Base-by-base conservation (phyloP, 2,329 filamentous ascomycete genomes). In the Monosporascus sp. region DNA sequence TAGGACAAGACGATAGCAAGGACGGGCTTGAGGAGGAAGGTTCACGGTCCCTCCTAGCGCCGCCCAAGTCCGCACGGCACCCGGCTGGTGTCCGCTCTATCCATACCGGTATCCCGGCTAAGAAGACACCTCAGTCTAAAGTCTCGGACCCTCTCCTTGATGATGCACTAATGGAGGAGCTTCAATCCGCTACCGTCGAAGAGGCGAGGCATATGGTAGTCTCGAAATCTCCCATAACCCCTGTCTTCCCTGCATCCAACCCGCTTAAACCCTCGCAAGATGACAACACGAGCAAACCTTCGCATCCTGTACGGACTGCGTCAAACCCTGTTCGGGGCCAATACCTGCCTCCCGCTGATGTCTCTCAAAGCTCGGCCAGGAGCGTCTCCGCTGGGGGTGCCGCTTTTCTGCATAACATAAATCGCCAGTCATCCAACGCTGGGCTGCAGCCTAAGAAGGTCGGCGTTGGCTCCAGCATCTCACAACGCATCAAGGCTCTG, bases 401-500 rank as follows among this genome's bases (percentile, higher is more conserved):
- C 7, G 78, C 79, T 14, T 83, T 77, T 60, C 62, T 82, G 52
- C 79, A 81, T 60, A 80, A 75, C 55, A 72, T 80, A 48, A 74
- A 74, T 7, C 81, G 79, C 57, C 80, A 82, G 60, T 70, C 75
- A 31, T 69, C 66, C 45, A 70, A 70, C 16, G 67, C 80, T 16
- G 78, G 79, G 50, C 65, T 87, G 49, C 74, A 79, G 47, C 76
- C 82, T 3, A 91, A 89, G 68, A 95, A 92, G 68, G 79, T 86
- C 59, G 94, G 89, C 63, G 82, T 97, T 24, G 92, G 91, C 7
- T 91, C 89, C 8, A 91, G 90, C 61, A 97, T 99, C 56, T 95
- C 93, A 3, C 90, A 93, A 68, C 87, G 94, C 43, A 97, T 97
- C 69, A 95, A 96, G 70, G 91, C 92, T 7, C 77, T 99, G 51